Conservation (phyloP, 768 basidiomycete genomes). For the Psilocybe sp. region DNA sequence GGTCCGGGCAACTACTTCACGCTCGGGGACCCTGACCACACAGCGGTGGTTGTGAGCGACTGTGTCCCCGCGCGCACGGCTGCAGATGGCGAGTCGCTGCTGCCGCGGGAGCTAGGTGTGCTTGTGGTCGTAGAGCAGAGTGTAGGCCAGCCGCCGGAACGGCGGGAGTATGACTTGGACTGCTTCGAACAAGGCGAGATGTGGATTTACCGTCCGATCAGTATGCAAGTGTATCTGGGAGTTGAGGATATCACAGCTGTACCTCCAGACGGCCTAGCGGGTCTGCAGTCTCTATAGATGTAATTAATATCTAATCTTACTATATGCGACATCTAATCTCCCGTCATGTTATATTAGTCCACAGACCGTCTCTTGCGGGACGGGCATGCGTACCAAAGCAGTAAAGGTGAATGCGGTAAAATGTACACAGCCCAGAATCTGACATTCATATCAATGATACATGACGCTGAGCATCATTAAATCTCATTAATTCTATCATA, state of each 20-base stretch:
- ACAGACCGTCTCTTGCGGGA: no score
- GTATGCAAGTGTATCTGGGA: slow-evolving; percentile 34
- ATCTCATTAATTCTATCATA: not conserved
- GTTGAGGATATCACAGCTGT: slow-evolving; percentile 20
- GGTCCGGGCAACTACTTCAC: slow-evolving; percentile 23
- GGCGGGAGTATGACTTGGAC: slow-evolving; percentile 39
- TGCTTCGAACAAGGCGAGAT: slow-evolving; percentile 48
- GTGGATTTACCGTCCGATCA: slow-evolving; percentile 55
- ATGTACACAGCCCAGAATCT: no score
- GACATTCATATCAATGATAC: no score
- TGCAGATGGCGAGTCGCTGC: slow-evolving; percentile 30
- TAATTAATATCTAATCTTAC: no score
- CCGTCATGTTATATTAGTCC: no score
- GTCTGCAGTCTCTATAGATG: slow-evolving; percentile 7
- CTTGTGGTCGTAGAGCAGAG: slow-evolving; percentile 57
- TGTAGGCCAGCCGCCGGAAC: slow-evolving; percentile 35
- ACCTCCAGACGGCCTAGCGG: slow-evolving; percentile 15
- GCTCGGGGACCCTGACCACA: slow-evolving; percentile 55
- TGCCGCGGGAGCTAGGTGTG: slow-evolving; percentile 36
- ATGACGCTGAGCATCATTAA: no score
- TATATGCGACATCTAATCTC: no score
- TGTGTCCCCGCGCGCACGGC: slow-evolving; percentile 25
- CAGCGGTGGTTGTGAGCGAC: slow-evolving; percentile 46
- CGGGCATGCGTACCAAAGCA: no score
- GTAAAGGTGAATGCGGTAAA: no score